Percentiles rank a stretch among this genome's conserved stretches.
Evolutionary conservation across 202 grass and related monocot species (phyloP).

Genomic region (Zoysia matrella): DNA sequence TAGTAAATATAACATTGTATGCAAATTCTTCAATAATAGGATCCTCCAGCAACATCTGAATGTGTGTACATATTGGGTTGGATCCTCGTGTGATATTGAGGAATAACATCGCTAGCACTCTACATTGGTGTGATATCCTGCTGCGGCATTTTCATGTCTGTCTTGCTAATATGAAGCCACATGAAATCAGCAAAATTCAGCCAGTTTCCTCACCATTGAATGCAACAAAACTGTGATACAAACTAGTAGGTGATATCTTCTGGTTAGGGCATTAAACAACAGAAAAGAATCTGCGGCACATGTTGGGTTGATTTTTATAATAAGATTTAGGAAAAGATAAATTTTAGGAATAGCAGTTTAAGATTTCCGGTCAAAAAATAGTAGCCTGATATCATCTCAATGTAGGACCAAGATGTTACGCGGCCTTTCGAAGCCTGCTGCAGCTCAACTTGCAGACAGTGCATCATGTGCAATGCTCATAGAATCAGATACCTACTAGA

Average conservation of each 20-base stretch:
- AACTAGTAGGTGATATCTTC: not conserved
- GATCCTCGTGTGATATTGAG: not conserved
- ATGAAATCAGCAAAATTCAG: not conserved
- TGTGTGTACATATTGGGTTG: not conserved
- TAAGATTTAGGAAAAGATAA: too few species aligned
- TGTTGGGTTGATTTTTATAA: too few species aligned
- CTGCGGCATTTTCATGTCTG: not conserved
- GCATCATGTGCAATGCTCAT: slow-evolving; percentile 38
- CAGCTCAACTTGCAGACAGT: slow-evolving; percentile 27
- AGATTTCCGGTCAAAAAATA: too few species aligned
- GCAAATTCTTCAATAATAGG: not conserved
- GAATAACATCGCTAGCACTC: not conserved
- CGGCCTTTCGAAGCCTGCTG: slow-evolving; percentile 44
- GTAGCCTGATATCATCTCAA: not conserved
- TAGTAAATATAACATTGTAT: not conserved
- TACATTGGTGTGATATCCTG: slow-evolving; percentile 7
- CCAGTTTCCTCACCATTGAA: not conserved
- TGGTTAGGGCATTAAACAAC: not conserved
- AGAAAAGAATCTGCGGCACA: too few species aligned
- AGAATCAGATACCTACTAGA: slow-evolving; percentile 48
- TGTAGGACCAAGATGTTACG: slow-evolving; percentile 37
- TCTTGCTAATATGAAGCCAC: not conserved
- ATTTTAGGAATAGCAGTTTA: not conserved
- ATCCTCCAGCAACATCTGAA: not conserved
- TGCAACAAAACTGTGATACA: not conserved